These are phyloP conservation scores for Phytophthora citrophthora DNA, from an alignment of 352 stramenopile species.

Conservation along the genomic window DNA sequence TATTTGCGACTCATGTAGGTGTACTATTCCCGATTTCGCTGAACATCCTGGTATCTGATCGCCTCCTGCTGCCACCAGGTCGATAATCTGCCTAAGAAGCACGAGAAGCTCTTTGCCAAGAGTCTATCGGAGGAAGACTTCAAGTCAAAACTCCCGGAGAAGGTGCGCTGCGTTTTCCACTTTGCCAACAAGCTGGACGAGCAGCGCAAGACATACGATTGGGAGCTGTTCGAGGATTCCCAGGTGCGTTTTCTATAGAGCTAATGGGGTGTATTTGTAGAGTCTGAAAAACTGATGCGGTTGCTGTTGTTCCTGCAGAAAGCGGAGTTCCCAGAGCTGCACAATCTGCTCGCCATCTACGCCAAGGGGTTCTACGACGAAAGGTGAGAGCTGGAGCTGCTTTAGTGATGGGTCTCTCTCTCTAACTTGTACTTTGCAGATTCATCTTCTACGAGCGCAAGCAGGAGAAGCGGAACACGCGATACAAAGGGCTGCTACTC, in stretches of 20 bases:
- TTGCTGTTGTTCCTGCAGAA: conserved; percentile 34
- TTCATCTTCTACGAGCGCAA: conserved; percentile 63
- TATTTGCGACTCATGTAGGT: conserved; percentile 70
- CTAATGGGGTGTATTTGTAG: neutral
- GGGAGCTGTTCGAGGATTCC: conserved; percentile 67
- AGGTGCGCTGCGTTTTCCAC: conserved; percentile 77
- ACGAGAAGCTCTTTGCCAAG: conserved; percentile 47
- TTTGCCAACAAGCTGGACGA: conserved; percentile 71
- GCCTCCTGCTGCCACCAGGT: conserved; percentile 35
- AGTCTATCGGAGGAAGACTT: conserved; percentile 67
- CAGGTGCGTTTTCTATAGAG: conserved; percentile 33
- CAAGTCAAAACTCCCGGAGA: conserved; percentile 77
- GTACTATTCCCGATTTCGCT: neutral
- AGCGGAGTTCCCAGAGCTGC: conserved; percentile 63
- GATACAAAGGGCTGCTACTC: conserved; percentile 61
- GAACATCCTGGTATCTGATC: neutral
- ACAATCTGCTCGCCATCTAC: conserved; percentile 68
- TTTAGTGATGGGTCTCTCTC: neutral
- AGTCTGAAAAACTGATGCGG: neutral
- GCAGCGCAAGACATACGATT: conserved; percentile 57
- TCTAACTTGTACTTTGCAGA: conserved; percentile 27
- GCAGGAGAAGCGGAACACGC: conserved; percentile 59
- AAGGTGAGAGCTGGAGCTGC: conserved; percentile 33
- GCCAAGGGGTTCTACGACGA: conserved; percentile 77
- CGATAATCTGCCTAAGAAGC: conserved; percentile 69